A percentile compares a stretch with the other conserved stretches of the same genome.
Evolutionary conservation across 2,329 filamentous ascomycete genomes (phyloP).

Genomic region (Fusarium sp.): DNA sequence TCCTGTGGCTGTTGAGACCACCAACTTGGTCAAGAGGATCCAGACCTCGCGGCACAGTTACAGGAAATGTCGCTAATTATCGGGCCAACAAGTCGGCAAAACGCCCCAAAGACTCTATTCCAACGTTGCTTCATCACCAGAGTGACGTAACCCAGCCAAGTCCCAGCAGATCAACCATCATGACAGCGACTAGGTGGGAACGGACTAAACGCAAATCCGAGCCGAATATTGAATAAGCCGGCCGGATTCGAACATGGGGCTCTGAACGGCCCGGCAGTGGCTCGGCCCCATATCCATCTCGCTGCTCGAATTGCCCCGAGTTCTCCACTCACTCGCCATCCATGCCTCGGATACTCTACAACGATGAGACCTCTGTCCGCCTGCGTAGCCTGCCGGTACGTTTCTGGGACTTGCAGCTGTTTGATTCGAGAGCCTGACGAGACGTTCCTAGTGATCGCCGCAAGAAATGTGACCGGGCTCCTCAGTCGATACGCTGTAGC

Average conservation of each 20-base stretch:
- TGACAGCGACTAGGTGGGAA: background rate
- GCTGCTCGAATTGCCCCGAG: background rate
- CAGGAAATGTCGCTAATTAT: background rate
- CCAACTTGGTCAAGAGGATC: background rate
- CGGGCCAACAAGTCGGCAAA: background rate
- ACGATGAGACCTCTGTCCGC: background rate
- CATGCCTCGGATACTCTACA: background rate
- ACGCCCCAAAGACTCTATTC: background rate
- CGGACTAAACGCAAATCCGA: conserved; percentile 5
- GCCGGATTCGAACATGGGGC: background rate
- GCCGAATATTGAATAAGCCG: conserved; percentile 2
- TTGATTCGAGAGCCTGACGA: background rate
- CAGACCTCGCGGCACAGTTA: background rate
- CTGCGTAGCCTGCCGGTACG: background rate
- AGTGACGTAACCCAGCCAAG: conserved; percentile 3
- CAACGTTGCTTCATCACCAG: background rate
- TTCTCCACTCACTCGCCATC: background rate
- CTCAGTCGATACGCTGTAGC: background rate
- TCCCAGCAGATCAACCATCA: background rate
- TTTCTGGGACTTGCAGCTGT: background rate
- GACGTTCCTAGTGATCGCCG: background rate
- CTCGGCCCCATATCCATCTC: background rate
- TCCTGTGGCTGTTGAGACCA: background rate
- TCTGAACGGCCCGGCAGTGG: background rate
- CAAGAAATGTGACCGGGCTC: conserved; percentile 3